A percentile compares a stretch with the other conserved stretches of the same genome.
phyloP scores from a whole-genome alignment of 108 stramenopile species.

The Skeletonema menzelii region DNA sequence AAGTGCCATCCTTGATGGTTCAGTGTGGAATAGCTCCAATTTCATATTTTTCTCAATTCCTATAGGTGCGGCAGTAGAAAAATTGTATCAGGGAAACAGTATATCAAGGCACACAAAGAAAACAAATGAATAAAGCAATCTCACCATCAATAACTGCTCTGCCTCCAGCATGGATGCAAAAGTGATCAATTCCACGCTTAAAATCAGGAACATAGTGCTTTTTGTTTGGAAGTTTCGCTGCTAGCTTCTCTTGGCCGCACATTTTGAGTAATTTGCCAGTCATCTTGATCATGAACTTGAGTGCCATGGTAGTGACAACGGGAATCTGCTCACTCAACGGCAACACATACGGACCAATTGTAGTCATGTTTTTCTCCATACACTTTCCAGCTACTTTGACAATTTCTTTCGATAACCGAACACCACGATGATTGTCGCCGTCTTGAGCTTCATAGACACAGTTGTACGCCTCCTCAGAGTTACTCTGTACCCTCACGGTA shows the following conservation, averaged over 20 bases:
- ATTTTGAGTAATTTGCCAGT: conserved; percentile 46
- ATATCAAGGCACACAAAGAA: not conserved
- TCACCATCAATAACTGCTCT: conserved; percentile 94
- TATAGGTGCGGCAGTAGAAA: conserved; percentile 4
- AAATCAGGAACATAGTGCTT: conserved; percentile 96
- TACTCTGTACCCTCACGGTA: conserved; percentile 95
- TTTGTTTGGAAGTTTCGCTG: conserved; percentile 56
- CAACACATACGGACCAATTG: conserved; percentile 91
- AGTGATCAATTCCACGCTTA: conserved; percentile 96
- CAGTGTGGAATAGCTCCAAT: conserved; percentile 88
- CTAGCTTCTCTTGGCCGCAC: conserved; percentile 51
- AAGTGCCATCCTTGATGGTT: conserved; percentile 91
- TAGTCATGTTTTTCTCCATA: conserved; percentile 98
- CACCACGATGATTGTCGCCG: conserved; percentile 76
- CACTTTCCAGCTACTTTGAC: conserved; percentile 96
- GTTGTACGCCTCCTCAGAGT: conserved; percentile 82
- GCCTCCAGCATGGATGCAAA: conserved; percentile 98
- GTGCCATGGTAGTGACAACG: conserved; percentile 68
- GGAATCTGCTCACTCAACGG: conserved; percentile 92
- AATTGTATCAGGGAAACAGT: conserved; percentile 4
- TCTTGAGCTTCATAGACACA: conserved; percentile 96
- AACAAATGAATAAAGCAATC: conserved; percentile 23
- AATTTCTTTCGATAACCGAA: conserved; percentile 95
- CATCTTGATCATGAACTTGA: conserved; percentile 54
- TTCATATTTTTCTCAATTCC: conserved; percentile 98